Base-by-base conservation (phyloP, 225 moss, liverwort and hornwort genomes). In the Sphagnum tenellum region DNA sequence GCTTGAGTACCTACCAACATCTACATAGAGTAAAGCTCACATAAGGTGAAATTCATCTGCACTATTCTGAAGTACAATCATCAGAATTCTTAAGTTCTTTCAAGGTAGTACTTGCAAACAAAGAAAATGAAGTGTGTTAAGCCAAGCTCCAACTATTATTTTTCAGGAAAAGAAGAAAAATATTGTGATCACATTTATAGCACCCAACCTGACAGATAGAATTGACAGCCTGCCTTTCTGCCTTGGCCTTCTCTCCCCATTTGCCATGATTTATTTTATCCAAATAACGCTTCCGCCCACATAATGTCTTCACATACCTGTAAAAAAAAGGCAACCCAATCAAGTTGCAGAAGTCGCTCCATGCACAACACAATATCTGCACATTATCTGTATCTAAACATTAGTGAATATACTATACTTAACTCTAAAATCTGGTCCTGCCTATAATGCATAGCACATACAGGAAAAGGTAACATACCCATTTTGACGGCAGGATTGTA, bases 171-270 rank as follows among this genome's bases (percentile, higher is more conserved):
- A 3, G 48, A 3, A 5, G 8, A 3, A 63, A 63, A 14, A 9
- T 49, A 12, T 12, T 47, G 44, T 7, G 13, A 11, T 13, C 6
- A 12, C 58, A 13, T 3, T 9, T 6, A 66, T 6, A 29, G 14
- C 13, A 60, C 64, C 47, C 61, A 29, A 85, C 90, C 83, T 96
- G 95, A 71, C 95, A 96, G 46, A 96, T 96, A 46, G 95, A 89
- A 74, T 96, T 96, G 6, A 89, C 95, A 60, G 88, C 89, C 82
- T 96, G 95, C 66, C 95, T 80, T 80, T 88, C 95, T 63, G 95
- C 95, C 77, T 85, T 86, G 60, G 92, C 95, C 75, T 96, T 88
- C 72, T 96, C 92, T 44, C 81, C 78, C 76, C 88, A 77, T 63
- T 79, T 86, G 45, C 92, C 92, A 68, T 69, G 83, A 67, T 88